Evolutionary conservation across 2,329 filamentous ascomycete species (phyloP).

Genomic region (Phialophora tarda): DNA sequence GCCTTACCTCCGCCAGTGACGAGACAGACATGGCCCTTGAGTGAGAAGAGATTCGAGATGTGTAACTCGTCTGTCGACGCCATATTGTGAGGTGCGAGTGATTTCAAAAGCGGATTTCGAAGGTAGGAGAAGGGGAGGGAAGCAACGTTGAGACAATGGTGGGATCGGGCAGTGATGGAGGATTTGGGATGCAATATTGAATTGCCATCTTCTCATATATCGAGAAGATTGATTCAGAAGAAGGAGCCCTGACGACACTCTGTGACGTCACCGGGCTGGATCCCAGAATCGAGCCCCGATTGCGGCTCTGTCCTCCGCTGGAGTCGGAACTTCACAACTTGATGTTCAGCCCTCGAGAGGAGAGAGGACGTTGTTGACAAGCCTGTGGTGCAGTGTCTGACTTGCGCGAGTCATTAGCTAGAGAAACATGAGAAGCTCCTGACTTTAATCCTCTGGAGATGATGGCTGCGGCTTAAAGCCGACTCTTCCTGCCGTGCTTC

Average conservation of each 20-base stretch:
- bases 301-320: not conserved
- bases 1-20: constrained; percentile 42
- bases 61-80: constrained; percentile 35
- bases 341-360: not conserved
- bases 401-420: not conserved
- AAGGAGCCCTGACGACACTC: not conserved
- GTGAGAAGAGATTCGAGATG: constrained; percentile 41
- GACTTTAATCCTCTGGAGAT: not conserved
- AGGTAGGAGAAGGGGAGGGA: not conserved
- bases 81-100: not conserved
- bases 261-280: not conserved
- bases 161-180: not conserved
- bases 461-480: not conserved
- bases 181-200: not conserved
- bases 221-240: not conserved
- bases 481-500: constrained; percentile 14
- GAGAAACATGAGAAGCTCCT: not conserved
- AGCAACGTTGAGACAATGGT: not conserved
- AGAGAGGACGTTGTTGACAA: not conserved
- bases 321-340: not conserved
- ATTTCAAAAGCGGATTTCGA: not conserved
- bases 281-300: not conserved
- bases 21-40: constrained; percentile 43
- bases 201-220: constrained; percentile 1
- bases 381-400: not conserved